phyloP scores from a whole-genome alignment of 2,329 filamentous ascomycete genomes.

The Exophiala spinifera region DNA sequence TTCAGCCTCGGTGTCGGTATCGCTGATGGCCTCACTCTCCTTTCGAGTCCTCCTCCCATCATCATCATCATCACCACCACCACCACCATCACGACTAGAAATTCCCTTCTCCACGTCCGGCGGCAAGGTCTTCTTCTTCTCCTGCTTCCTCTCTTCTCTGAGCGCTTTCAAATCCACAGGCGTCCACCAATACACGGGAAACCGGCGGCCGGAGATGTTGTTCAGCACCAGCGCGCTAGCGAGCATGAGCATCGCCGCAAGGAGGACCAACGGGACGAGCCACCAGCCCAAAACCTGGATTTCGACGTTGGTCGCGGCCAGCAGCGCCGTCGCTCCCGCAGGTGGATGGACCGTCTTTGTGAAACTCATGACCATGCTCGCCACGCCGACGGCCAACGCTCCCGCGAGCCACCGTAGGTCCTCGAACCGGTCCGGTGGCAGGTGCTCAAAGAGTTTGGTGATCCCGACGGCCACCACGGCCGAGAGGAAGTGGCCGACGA shows the following conservation, averaged over 20 bases:
- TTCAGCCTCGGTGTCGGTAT: conserved; percentile 11
- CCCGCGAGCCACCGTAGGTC: conserved; percentile 62
- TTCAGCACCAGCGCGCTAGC: conserved; percentile 62
- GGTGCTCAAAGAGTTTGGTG: conserved; percentile 62
- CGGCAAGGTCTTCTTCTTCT: background rate
- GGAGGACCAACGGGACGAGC: conserved; percentile 60
- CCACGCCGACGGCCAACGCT: conserved; percentile 61
- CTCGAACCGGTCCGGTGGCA: conserved; percentile 39
- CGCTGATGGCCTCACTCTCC: background rate
- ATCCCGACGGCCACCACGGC: conserved; percentile 60
- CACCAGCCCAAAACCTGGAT: conserved; percentile 64
- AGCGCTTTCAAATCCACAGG: conserved; percentile 24
- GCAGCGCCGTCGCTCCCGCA: conserved; percentile 68
- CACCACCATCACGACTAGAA: too few relatives aligned
- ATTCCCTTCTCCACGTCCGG: background rate
- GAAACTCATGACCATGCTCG: conserved; percentile 63
- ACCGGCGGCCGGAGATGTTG: conserved; percentile 62
- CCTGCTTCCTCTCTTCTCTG: conserved; percentile 10
- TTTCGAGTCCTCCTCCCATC: too few relatives aligned
- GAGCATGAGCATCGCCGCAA: conserved; percentile 62
- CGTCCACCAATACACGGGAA: conserved; percentile 63
- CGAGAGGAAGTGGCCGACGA: conserved; percentile 65
- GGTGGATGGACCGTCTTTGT: conserved; percentile 73
- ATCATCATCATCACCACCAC: too few relatives aligned
- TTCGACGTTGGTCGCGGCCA: conserved; percentile 60